Conservation (phyloP, 306 rosid genomes). For the Parietaria judaica region DNA sequence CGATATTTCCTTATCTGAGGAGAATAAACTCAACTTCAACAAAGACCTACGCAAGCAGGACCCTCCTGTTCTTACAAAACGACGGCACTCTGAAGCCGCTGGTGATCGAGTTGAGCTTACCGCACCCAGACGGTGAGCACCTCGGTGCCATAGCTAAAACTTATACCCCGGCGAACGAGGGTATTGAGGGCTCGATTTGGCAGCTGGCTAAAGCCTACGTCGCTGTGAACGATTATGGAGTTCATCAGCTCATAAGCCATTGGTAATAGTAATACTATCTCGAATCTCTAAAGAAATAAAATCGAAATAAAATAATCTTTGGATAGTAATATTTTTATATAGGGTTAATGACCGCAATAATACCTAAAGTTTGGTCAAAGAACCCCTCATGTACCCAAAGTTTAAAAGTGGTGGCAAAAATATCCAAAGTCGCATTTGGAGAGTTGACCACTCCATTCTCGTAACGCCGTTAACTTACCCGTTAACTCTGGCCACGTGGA, state of each 20-base stretch:
- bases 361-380: no score
- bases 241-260: slow-evolving; percentile 65
- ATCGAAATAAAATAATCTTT: background rate
- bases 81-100: slow-evolving; percentile 69
- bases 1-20: slow-evolving; percentile 52
- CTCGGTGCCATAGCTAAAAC: slow-evolving; percentile 44
- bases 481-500: no score
- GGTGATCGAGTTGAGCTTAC: slow-evolving; percentile 57
- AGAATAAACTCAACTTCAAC: slow-evolving; percentile 33
- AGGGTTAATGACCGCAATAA: no score
- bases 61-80: slow-evolving; percentile 50
- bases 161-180: slow-evolving; percentile 41
- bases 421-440: no score
- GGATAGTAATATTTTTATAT: no score
- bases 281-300: background rate
- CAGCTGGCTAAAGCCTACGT: slow-evolving; percentile 68
- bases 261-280: slow-evolving; percentile 33
- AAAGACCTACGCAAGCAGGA: slow-evolving; percentile 54
- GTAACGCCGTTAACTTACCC: no score
- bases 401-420: no score
- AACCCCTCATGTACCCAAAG: no score
- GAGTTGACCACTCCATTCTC: no score
- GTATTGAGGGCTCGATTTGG: slow-evolving; percentile 53
- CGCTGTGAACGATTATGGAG: slow-evolving; percentile 52
- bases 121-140: slow-evolving; percentile 42